A percentile compares a stretch with the other conserved stretches of the same genome.
These are phyloP conservation scores for Rubia occidens DNA, from an alignment of 305 asterid species.

Conservation along the genomic window DNA sequence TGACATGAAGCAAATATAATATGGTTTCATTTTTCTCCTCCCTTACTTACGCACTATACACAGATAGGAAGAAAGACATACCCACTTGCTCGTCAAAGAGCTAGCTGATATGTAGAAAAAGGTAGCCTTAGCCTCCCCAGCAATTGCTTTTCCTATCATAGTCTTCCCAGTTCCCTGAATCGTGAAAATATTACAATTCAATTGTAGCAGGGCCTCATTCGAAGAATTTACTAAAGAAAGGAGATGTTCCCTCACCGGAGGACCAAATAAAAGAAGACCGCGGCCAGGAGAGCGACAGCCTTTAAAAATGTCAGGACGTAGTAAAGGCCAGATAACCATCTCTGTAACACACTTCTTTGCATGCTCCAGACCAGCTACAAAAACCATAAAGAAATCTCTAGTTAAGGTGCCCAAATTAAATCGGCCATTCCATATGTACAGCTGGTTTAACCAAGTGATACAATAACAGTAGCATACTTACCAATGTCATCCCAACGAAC, in stretches of 20 bases:
- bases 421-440: not conserved
- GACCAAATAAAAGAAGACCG: slow-evolving; percentile 98
- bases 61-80: slow-evolving; percentile 23
- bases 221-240: slow-evolving; percentile 1
- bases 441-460: not conserved
- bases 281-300: slow-evolving; percentile 99
- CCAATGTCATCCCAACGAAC: slow-evolving; percentile 99
- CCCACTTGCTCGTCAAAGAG: slow-evolving; percentile 99
- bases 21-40: not conserved
- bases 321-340: slow-evolving; percentile 97
- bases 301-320: slow-evolving; percentile 90
- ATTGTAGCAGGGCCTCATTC: slow-evolving; percentile 2
- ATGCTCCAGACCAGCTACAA: slow-evolving; percentile 90
- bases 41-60: not conserved
- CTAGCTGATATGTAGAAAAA: slow-evolving; percentile 98
- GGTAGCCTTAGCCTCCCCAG: slow-evolving; percentile 99
- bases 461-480: slow-evolving; percentile 17
- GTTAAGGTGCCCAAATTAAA: slow-evolving; percentile 2
- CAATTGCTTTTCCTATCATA: slow-evolving; percentile 99
- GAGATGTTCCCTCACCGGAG: slow-evolving; percentile 62
- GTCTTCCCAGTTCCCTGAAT: slow-evolving; percentile 96
- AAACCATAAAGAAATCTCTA: slow-evolving; percentile 5
- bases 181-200: slow-evolving; percentile 26
- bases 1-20: not conserved
- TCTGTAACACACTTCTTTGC: slow-evolving; percentile 96